phyloP scores from a whole-genome alignment of 2,329 filamentous ascomycete genomes.

The Colletotrichum sp. region DNA sequence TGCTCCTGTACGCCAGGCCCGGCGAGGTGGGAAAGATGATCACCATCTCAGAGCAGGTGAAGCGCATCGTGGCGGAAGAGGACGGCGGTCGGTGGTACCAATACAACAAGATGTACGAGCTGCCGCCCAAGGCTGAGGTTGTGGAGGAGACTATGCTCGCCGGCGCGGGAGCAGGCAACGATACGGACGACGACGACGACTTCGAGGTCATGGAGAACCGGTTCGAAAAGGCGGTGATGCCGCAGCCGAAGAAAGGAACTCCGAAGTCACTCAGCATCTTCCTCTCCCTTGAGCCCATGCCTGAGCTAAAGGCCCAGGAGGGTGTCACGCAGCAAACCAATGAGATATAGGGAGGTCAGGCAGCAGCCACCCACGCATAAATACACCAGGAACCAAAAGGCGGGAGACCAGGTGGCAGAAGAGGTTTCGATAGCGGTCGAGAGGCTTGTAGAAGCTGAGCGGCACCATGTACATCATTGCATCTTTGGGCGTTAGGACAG shows the following conservation, averaged over 20 bases:
- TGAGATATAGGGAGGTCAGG: constrained; percentile 27
- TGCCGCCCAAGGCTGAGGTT: constrained; percentile 38
- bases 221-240: constrained; percentile 58
- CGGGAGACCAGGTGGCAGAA: not conserved
- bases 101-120: constrained; percentile 62
- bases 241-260: constrained; percentile 47
- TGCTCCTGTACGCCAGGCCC: constrained; percentile 57
- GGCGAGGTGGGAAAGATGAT: constrained; percentile 68
- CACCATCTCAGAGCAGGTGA: constrained; percentile 70
- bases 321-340: constrained; percentile 55
- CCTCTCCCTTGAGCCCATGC: constrained; percentile 57
- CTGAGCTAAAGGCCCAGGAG: constrained; percentile 56
- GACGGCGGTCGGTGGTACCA: constrained; percentile 50
- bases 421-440: not conserved
- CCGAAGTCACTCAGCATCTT: constrained; percentile 66
- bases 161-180: constrained; percentile 25
- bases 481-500: not conserved
- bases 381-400: not conserved
- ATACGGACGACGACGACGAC: constrained; percentile 40
- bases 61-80: constrained; percentile 53
- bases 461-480: not conserved
- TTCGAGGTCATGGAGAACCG: constrained; percentile 65
- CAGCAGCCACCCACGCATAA: not conserved
- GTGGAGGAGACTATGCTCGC: constrained; percentile 50
- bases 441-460: not conserved